phyloP scores from a whole-genome alignment of 1,139 yeast species.

The Saccharomycopsis crataegensis region DNA sequence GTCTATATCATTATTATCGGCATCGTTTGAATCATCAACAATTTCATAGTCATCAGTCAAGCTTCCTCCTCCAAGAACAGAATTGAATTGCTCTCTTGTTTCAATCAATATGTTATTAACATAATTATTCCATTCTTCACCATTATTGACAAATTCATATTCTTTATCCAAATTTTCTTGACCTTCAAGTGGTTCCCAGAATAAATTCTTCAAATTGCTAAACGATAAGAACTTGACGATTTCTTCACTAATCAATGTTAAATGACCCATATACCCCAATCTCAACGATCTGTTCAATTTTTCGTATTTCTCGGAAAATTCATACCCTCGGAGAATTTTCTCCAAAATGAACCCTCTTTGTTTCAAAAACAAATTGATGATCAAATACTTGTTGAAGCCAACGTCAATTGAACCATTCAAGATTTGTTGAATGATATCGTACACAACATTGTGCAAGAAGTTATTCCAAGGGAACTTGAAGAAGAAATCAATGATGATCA shows the following conservation, averaged over 20 bases:
- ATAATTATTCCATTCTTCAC: conserved; percentile 73
- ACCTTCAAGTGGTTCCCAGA: conserved; percentile 15
- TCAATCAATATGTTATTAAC: conserved; percentile 79
- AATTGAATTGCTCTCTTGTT: conserved; percentile 89
- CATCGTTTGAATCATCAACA: conserved; percentile 23
- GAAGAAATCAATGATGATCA: conserved; percentile 74
- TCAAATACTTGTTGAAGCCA: conserved; percentile 80
- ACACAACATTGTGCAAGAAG: conserved; percentile 92
- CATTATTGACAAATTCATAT: conserved; percentile 40
- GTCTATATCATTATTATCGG: conserved; percentile 23
- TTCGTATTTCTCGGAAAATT: conserved; percentile 64
- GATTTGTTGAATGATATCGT: conserved; percentile 94
- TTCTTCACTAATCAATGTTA: conserved; percentile 92
- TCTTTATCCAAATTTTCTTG: conserved; percentile 4
- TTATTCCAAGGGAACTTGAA: conserved; percentile 97
- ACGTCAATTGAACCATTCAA: conserved; percentile 94
- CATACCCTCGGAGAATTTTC: conserved; percentile 77
- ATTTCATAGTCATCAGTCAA: conserved; percentile 32
- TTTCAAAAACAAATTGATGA: conserved; percentile 75
- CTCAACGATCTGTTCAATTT: conserved; percentile 55
- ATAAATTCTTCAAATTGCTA: conserved; percentile 9
- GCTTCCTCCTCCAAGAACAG: conserved; percentile 76
- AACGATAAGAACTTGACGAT: conserved; percentile 69
- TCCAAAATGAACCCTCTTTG: conserved; percentile 58
- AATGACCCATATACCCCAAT: conserved; percentile 95